Evolutionary conservation across 1,139 yeast species (phyloP).

Genomic region (Blastobotrys ciferrii): DNA sequence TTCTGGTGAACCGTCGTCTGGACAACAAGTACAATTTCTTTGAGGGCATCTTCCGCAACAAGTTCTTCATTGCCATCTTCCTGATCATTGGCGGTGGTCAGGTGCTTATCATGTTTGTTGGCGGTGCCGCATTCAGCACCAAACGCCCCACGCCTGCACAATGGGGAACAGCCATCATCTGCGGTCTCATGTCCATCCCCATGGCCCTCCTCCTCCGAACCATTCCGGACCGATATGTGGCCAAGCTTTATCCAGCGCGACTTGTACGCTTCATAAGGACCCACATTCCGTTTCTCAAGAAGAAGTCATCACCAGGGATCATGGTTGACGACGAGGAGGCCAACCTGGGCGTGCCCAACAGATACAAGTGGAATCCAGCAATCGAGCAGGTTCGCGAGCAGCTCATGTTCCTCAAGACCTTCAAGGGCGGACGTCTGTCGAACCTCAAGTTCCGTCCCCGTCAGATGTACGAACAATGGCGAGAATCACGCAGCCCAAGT

Average conservation of each 20-base stretch:
- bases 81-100: slow-evolving; percentile 78
- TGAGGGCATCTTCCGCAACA: slow-evolving; percentile 75
- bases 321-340: slow-evolving; percentile 29
- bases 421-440: slow-evolving; percentile 43
- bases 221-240: slow-evolving; percentile 79
- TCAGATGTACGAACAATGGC: slow-evolving; percentile 29
- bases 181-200: slow-evolving; percentile 83
- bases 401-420: slow-evolving; percentile 36
- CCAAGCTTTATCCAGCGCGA: slow-evolving; percentile 63
- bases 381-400: slow-evolving; percentile 43
- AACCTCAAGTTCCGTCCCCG: slow-evolving; percentile 36
- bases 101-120: slow-evolving; percentile 88
- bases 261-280: slow-evolving; percentile 38
- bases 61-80: slow-evolving; percentile 74
- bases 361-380: slow-evolving; percentile 42
- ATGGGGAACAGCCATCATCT: slow-evolving; percentile 87
- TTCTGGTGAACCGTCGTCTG: slow-evolving; percentile 84
- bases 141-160: slow-evolving; percentile 72
- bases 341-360: slow-evolving; percentile 20
- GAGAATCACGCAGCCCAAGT: slow-evolving; percentile 26
- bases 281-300: slow-evolving; percentile 36
- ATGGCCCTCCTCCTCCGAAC: slow-evolving; percentile 72
- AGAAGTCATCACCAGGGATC: slow-evolving; percentile 30
- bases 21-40: slow-evolving; percentile 90
- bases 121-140: slow-evolving; percentile 92